Evolutionary conservation across 305 asterid species (phyloP), one percentile per base, ranked within the genome.

Genomic region (Fraxinus greggii): DNA sequence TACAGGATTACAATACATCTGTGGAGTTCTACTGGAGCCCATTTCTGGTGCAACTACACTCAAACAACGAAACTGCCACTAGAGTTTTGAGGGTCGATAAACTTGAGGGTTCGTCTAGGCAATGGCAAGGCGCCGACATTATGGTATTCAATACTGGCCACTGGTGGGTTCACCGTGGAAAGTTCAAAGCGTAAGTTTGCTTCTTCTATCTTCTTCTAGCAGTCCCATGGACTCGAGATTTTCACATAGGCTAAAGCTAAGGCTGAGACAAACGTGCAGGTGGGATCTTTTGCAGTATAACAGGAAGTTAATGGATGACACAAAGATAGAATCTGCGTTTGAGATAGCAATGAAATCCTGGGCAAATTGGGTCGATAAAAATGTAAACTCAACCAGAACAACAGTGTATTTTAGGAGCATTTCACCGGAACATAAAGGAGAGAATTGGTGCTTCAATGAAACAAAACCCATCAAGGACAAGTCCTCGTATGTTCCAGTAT

Each of bases 21-120:
- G 82, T 82, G 42, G 85, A 82, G 76, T 82, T 82, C 79, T 78
- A 78, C 54, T 82, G 85, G 85, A 78, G 77, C 82, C 85, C 85
- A 32, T 82, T 82, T 35, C 79, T 78, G 54, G 82, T 82, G 75
- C 85, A 82, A 67, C 76, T 82, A 7, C 67, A 82, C 26, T 33
- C 82, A 7, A 54, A 51, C 21, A 54, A 78, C 28, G 31, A 32
- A n/a, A 31, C 42, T 36, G 32, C 79, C 63, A 65, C 82, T 72
- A 82, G 63, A 56, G 3, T 72, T 28, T 36, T 82, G 33, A 82
- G 85, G 79, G 74, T 82, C 36, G 82, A 82, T 54, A 69, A 59
- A 78, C 82, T 82, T 12, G 75, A 70, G 12, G 31, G 7, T 9
- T 82, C 85, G 4, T 82, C 76, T 54, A 75, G n/a, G 79, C 79